Evolutionary conservation across 1,284 basidiomycete genomes (phyloP).

Genomic region (Paramarasmius palmivorus): DNA sequence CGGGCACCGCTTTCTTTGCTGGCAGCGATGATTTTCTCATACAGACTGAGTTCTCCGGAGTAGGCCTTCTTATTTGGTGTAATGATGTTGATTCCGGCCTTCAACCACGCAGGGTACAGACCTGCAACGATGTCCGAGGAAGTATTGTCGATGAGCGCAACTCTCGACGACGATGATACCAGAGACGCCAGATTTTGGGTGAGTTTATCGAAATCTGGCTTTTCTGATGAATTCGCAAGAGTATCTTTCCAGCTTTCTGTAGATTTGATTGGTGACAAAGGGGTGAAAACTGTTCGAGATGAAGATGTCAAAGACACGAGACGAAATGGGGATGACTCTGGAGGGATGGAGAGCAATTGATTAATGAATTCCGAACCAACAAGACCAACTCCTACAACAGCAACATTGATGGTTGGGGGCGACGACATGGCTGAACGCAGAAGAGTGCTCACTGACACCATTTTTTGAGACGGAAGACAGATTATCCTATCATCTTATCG

Average conservation of each 20-base stretch:
- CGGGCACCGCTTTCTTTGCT: constrained; percentile 58
- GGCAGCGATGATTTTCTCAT: constrained; percentile 66
- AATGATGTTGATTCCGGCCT: constrained; percentile 82
- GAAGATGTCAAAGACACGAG: constrained; percentile 83
- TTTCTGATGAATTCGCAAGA: constrained; percentile 41
- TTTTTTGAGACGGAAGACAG: too few species aligned
- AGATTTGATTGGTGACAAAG: constrained; percentile 40
- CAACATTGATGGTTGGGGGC: constrained; percentile 50
- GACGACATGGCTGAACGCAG: neutral
- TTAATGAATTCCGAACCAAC: constrained; percentile 84
- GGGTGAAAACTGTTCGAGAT: constrained; percentile 60
- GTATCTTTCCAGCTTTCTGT: constrained; percentile 44
- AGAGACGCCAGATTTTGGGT: constrained; percentile 45
- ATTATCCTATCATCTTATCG: too few species aligned
- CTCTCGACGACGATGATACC: constrained; percentile 50
- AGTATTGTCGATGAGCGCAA: constrained; percentile 93
- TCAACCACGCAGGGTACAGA: constrained; percentile 83
- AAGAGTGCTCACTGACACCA: neutral
- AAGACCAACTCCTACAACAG: constrained; percentile 85
- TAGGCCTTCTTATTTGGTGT: constrained; percentile 99
- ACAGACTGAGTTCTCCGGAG: constrained; percentile 76
- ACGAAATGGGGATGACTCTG: constrained; percentile 62
- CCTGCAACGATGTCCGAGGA: constrained; percentile 83
- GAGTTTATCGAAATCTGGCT: constrained; percentile 46
- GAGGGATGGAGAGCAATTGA: constrained; percentile 72